Base-by-base conservation (phyloP, 495 filamentous ascomycete species). In the Talaromyces thailandensis region DNA sequence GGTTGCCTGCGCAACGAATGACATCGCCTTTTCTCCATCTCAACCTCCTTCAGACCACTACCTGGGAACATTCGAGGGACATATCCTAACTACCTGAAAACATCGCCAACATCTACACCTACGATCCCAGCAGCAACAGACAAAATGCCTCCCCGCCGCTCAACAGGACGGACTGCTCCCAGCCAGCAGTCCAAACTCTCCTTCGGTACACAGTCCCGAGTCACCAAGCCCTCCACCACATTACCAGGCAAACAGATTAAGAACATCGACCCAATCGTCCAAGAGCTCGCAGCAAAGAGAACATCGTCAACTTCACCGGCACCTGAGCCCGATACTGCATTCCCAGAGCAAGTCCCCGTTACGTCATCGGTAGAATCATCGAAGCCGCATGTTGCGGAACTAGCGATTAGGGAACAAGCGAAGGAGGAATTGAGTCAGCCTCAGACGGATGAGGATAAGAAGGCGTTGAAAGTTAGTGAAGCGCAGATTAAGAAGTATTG, bases 401-500 rank as follows among this genome's bases (percentile, higher is more conserved):
- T 78, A 29, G 80, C 71, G 14, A 76, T 82, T 8, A 68, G 73
- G 43, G 70, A 75, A 61, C 76, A 81, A 66, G 70, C 73, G 35
- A 68, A 77, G 60, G 60, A 67, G 4, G 76, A 77, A 60, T 66
- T 67, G 57, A 70, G 77, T 31, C 75, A 81, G 65, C 73, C 73
- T 8, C 75, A 77, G 26, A 72, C 73, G 3, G 77, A 77, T 58
- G 79, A 83, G 16, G 82, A 86, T 66, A 66, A 76, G 63, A 73
- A 68, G 64, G 91, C 90, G 3, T 67, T 76, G 31, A 81, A 81
- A 59, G 68, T 95, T 35, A 81, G 81, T 1, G 79, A 88, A 48
- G 76, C 80, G 43, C 82, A 88, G 68, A 81, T 96, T 24, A 79
- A 81, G 64, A 69, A 69, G 66, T 96, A 94, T 71, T 96, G 92